Base-by-base conservation (phyloP, 2,329 filamentous ascomycete genomes). In the Aplosporella prunicola region DNA sequence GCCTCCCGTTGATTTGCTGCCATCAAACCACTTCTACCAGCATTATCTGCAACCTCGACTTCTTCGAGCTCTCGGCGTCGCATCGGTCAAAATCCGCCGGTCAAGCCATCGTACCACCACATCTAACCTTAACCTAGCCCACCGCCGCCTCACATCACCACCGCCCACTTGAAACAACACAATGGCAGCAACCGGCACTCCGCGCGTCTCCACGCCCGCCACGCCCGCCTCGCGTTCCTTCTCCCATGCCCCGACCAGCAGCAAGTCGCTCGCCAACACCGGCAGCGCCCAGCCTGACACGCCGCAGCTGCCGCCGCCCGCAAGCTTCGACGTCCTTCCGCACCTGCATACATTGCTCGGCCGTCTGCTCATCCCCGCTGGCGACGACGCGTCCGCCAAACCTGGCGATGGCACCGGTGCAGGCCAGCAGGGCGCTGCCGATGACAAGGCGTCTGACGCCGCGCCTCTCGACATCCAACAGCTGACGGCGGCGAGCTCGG, bases 321-420 rank as follows among this genome's bases (percentile, higher is more conserved):
- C 88, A 59, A 77, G 78, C 33, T 85, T 95, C 64, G 88, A 94
- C 66, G 76, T 86, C 48, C 74, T 93, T 37, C 85, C 87, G 17
- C 78, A 87, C 52, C 76, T 95, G 37, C 80, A 85, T 52, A 71
- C 78, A 42, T 76, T 93, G 47, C 76, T 95, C 43, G 69, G 77
- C 47, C 82, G 83, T 34, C 73, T 95, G 13, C 68, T 63, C 18
- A 49, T 57, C 13, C 65, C 55, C 43, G 37, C 32, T 3, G 32
- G 32, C 5, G 15, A 15, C 8, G 32, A 15, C 15, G 22, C 35
- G 14, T 51, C 48, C 49, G 64, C 20, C 26, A 37, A 16, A 13
- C 33, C 28, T 26, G 16, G 25, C 28, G 14, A 28, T 23, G 20
- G 43, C 28, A 32, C 31, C 26, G 35, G 28, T 11, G 24, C 28